Base-by-base conservation (phyloP, 495 filamentous ascomycete species). In the Alectoria sarmentosa region DNA sequence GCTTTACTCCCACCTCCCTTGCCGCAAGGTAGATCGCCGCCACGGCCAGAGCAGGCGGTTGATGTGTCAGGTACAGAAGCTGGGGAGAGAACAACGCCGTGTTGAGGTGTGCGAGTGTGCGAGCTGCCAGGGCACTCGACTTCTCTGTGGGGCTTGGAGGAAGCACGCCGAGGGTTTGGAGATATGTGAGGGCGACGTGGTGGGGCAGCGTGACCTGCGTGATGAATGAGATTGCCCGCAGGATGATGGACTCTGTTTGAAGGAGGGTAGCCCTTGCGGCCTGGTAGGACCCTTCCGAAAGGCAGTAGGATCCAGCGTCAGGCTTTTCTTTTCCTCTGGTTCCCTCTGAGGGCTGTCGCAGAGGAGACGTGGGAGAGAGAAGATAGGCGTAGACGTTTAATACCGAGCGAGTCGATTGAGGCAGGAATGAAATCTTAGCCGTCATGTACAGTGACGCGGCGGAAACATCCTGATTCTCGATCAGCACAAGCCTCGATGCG, bases 21-120 rank as follows among this genome's bases (percentile, higher is more conserved):
- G 91, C 87, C 13, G 92, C 90, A 23, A 92, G 83, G 73, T 98
- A 98, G 23, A 96, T 87, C 5, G 92, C 89, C 19, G 92, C 90
- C 8, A 91, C 89, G 5, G 95, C 95, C 17, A 98, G 77, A 30
- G 85, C 83, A 62, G 87, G 82, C 30, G 94, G 93, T 73, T 98
- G 95, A 70, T 95, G 90, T 6, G 95, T 98, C 14, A 96, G 76
- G 71, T 95, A 98, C 44, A 98, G 76, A 65, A 94, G 77, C 73
- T 97, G 92, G 30, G 93, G 94, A 30, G 88, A 93, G 6, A 97
- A 75, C 30, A 98, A 78, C 2, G 88, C 84, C 1, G 88, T 84
- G 71, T 95, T 98, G 1, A 98, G 83, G 68, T 97, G 86, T 55
- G 83, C 84, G 42, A 96, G 77, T 4, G 85, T 82, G 30, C 85